These are phyloP conservation scores for Hamigera avellanea DNA, from an alignment of 495 filamentous ascomycete species.

Conservation along the genomic window DNA sequence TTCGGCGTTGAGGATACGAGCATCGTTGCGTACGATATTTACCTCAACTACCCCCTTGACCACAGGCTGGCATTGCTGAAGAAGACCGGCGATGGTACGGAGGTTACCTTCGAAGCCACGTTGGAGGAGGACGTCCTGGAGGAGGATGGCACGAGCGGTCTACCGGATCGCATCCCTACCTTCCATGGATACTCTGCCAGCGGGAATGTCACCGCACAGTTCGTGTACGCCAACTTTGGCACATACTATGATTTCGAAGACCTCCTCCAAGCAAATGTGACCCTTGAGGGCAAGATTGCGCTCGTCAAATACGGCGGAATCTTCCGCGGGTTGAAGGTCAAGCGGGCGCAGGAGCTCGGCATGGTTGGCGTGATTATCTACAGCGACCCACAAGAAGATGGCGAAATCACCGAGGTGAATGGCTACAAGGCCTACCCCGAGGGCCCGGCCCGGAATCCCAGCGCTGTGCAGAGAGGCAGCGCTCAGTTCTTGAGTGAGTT, in stretches of 20 bases:
- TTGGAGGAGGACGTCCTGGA: conserved; percentile 80
- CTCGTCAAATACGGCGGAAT: conserved; percentile 76
- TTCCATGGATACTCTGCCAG: conserved; percentile 93
- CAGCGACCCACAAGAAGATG: conserved; percentile 84
- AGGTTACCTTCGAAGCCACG: conserved; percentile 66
- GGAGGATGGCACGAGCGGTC: conserved; percentile 65
- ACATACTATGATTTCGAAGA: conserved; percentile 79
- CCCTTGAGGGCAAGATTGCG: conserved; percentile 73
- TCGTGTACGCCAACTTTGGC: conserved; percentile 84
- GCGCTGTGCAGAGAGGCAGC: conserved; percentile 87
- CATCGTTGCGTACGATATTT: conserved; percentile 77
- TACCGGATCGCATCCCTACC: conserved; percentile 68
- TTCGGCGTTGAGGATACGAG: conserved; percentile 63
- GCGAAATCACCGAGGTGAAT: conserved; percentile 65
- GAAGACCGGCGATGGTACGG: conserved; percentile 22
- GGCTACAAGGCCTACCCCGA: conserved; percentile 73
- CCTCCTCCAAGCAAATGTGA: conserved; percentile 61
- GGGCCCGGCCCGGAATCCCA: conserved; percentile 79
- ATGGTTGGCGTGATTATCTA: conserved; percentile 83
- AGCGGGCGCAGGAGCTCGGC: conserved; percentile 82
- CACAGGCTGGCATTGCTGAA: conserved; percentile 70
- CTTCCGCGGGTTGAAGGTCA: conserved; percentile 87
- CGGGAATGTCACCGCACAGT: conserved; percentile 78
- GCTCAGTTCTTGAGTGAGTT: conserved; percentile 63
- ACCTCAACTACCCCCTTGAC: conserved; percentile 78